Percentiles rank a stretch among this genome's conserved stretches.
Conservation (phyloP, 2,329 filamentous ascomycete species). For the Penicillium occitanis region DNA sequence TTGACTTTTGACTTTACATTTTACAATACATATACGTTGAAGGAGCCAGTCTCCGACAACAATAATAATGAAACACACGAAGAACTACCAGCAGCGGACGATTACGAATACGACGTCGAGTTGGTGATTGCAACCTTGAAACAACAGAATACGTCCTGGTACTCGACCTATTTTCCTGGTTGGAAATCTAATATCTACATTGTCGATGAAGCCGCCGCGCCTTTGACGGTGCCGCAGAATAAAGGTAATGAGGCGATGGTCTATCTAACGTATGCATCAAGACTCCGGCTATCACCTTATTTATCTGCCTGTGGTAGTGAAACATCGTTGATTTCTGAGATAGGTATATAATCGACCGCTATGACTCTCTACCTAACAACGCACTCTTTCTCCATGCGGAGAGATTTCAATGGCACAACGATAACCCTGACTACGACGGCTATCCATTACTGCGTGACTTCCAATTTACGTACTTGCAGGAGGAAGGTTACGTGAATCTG, state of each 20-base stretch:
- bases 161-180: constrained; percentile 23
- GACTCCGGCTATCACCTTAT: neutral
- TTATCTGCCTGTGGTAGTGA: neutral
- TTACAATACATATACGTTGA: neutral
- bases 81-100: neutral
- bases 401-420: constrained; percentile 52
- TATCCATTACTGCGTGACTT: constrained; percentile 45
- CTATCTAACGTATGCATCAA: constrained; percentile 50
- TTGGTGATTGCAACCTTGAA: constrained; percentile 19
- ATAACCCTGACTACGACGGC: constrained; percentile 45
- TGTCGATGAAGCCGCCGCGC: constrained; percentile 45
- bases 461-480: constrained; percentile 43
- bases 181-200: constrained; percentile 38
- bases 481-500: constrained; percentile 51
- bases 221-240: constrained; percentile 48
- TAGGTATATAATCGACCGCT: constrained; percentile 52
- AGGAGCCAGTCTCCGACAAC: neutral
- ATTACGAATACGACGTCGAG: constrained; percentile 7
- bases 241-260: constrained; percentile 56
- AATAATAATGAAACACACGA: neutral
- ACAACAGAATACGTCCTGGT: constrained; percentile 17
- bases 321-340: neutral
- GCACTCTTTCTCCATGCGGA: constrained; percentile 54
- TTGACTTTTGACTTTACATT: constrained; percentile 11
- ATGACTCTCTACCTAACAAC: constrained; percentile 51